Evolutionary conservation across 768 basidiomycete species (phyloP).

Genomic region (Glaciozyma antarctica): DNA sequence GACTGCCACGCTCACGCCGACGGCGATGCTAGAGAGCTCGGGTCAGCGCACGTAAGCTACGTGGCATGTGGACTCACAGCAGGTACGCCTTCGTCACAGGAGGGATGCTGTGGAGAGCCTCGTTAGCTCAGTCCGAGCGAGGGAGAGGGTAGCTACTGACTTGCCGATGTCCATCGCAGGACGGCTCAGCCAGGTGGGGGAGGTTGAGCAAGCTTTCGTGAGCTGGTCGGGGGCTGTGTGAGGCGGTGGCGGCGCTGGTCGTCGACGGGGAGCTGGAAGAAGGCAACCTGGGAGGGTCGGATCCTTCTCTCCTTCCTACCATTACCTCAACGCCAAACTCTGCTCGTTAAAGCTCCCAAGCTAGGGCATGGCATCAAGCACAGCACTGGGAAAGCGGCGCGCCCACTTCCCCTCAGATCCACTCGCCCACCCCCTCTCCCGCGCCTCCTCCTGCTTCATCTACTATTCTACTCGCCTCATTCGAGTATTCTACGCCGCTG

Average conservation of each 20-base stretch:
- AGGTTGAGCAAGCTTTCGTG: no score
- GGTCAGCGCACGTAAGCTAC: not conserved
- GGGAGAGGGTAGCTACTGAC: not conserved
- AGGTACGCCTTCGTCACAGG: slow-evolving; percentile 33
- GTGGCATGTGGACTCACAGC: slow-evolving; percentile 13
- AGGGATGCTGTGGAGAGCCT: slow-evolving; percentile 30
- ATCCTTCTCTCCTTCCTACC: no score
- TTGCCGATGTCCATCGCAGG: not conserved
- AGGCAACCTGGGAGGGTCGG: no score
- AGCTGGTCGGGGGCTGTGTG: no score
- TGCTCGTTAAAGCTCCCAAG: no score
- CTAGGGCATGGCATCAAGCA: not conserved
- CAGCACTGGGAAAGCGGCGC: not conserved
- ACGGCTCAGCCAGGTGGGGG: no score
- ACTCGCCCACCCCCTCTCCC: not conserved
- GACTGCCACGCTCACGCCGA: slow-evolving; percentile 29
- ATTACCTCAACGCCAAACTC: no score
- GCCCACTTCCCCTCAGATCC: not conserved
- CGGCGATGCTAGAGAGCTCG: slow-evolving; percentile 22
- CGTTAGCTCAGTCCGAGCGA: not conserved
- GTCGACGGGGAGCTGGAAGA: no score
- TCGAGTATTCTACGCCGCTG: not conserved
- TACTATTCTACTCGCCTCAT: not conserved
- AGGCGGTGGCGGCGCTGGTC: no score
- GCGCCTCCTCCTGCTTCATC: not conserved